These are phyloP conservation scores for Posidonia australis DNA, from an alignment of 106 monocot genomes.

Conservation along the genomic window DNA sequence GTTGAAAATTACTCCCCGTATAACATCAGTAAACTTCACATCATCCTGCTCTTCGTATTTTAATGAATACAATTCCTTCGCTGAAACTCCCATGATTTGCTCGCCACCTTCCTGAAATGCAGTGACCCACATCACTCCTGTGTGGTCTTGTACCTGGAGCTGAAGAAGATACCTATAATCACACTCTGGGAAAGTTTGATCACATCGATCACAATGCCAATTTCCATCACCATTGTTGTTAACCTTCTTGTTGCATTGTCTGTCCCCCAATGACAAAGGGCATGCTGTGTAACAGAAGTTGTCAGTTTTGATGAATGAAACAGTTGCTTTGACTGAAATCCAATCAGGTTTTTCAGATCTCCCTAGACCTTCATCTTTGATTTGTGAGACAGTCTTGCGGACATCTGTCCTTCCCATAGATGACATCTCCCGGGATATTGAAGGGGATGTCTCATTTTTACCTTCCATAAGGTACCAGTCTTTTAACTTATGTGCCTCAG, in stretches of 20 bases:
- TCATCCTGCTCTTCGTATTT: slow-evolving; percentile 79
- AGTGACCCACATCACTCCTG: slow-evolving; percentile 66
- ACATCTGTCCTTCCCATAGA: slow-evolving; percentile 36
- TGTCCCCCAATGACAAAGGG: slow-evolving; percentile 41
- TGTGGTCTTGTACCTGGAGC: slow-evolving; percentile 84
- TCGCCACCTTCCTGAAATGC: slow-evolving; percentile 79
- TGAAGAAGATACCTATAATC: slow-evolving; percentile 71
- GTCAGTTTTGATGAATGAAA: slow-evolving; percentile 57
- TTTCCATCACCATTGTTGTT: slow-evolving; percentile 85
- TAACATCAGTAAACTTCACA: slow-evolving; percentile 50
- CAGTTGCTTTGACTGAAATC: slow-evolving; percentile 53
- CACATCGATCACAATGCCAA: slow-evolving; percentile 85
- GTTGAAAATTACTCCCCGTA: slow-evolving; percentile 41
- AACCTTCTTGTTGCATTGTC: slow-evolving; percentile 80
- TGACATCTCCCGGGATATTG: slow-evolving; percentile 46
- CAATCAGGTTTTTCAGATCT: slow-evolving; percentile 72
- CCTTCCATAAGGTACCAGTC: slow-evolving; percentile 74
- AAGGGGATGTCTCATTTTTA: slow-evolving; percentile 30
- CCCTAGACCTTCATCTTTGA: slow-evolving; percentile 80
- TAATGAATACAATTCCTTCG: slow-evolving; percentile 53
- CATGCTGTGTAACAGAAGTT: slow-evolving; percentile 87
- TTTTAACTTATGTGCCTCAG: slow-evolving; percentile 37
- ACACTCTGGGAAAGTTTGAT: slow-evolving; percentile 57
- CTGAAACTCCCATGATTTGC: slow-evolving; percentile 59
- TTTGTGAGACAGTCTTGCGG: slow-evolving; percentile 62